Evolutionary conservation across 2,329 filamentous ascomycete species (phyloP).

Genomic region (Fusarium brachygibbosum): DNA sequence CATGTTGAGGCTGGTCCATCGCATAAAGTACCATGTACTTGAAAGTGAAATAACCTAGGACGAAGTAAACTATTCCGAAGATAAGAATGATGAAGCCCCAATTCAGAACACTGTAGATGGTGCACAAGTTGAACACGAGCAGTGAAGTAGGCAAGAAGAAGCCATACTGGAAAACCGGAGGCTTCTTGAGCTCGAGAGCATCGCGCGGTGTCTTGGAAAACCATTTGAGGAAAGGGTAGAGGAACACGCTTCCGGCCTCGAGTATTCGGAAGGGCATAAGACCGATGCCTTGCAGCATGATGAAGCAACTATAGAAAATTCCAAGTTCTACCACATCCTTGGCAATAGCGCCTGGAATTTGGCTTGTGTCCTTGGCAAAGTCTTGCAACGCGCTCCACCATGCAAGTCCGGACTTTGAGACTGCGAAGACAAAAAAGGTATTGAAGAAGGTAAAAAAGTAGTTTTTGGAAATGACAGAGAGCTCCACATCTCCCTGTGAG

Average conservation of each 20-base stretch:
- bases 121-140: constrained; percentile 92
- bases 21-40: constrained; percentile 98
- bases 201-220: constrained; percentile 90
- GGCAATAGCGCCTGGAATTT: constrained; percentile 82
- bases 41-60: constrained; percentile 88
- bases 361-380: constrained; percentile 81
- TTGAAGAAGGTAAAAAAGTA: constrained; percentile 99
- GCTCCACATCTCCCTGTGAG: constrained; percentile 91
- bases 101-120: constrained; percentile 91
- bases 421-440: constrained; percentile 94
- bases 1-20: constrained; percentile 97
- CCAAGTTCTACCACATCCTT: constrained; percentile 79
- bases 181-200: constrained; percentile 83
- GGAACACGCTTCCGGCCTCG: constrained; percentile 85
- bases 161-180: constrained; percentile 92
- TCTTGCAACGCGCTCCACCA: constrained; percentile 80
- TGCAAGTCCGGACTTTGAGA: constrained; percentile 84
- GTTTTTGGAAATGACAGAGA: constrained; percentile 97
- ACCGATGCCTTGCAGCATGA: constrained; percentile 93
- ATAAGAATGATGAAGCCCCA: constrained; percentile 85
- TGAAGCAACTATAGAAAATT: constrained; percentile 92
- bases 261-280: constrained; percentile 92
- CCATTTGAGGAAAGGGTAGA: constrained; percentile 85
- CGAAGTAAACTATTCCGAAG: constrained; percentile 86
- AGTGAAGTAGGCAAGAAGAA: constrained; percentile 95